A percentile compares a stretch with the other conserved stretches of the same genome.
Evolutionary conservation across 2,329 filamentous ascomycete species (phyloP).

Genomic region (Samsoniella hepiali): DNA sequence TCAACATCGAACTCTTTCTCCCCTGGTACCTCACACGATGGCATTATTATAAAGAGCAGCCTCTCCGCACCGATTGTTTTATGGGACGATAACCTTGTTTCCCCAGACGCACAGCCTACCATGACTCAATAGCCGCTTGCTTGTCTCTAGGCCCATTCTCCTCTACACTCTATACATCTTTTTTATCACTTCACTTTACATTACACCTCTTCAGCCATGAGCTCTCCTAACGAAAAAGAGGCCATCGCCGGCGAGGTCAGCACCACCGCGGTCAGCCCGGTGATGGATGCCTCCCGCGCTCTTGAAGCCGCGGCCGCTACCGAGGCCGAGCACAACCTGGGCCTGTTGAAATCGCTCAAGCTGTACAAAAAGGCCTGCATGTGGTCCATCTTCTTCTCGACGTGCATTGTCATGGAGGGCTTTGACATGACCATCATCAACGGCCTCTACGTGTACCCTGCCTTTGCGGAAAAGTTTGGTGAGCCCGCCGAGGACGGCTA

Average conservation of each 20-base stretch:
- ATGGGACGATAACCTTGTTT: neutral
- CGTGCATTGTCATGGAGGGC: conserved; percentile 39
- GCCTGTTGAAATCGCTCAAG: conserved; percentile 34
- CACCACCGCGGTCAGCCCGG: neutral
- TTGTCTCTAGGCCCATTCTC: neutral
- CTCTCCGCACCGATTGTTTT: neutral
- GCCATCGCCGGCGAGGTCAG: neutral
- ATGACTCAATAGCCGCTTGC: conserved; percentile 7
- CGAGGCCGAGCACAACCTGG: conserved; percentile 34
- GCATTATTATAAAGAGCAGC: conserved; percentile 1
- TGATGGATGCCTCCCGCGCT: conserved; percentile 4
- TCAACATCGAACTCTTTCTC: neutral
- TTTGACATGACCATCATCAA: conserved; percentile 40
- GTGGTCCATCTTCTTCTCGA: conserved; percentile 38
- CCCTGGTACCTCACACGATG: neutral
- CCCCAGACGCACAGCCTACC: conserved; percentile 4
- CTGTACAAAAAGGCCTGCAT: conserved; percentile 38
- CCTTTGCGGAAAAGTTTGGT: conserved; percentile 41
- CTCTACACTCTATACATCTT: neutral
- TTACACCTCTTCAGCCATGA: neutral
- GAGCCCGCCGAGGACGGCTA: conserved; percentile 36
- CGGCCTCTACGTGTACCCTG: conserved; percentile 41
- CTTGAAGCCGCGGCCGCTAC: conserved; percentile 28
- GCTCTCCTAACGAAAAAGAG: neutral
- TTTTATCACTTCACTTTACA: neutral